Base-by-base conservation (phyloP, 139 green algal species). In the Ostreobium quekettii region DNA sequence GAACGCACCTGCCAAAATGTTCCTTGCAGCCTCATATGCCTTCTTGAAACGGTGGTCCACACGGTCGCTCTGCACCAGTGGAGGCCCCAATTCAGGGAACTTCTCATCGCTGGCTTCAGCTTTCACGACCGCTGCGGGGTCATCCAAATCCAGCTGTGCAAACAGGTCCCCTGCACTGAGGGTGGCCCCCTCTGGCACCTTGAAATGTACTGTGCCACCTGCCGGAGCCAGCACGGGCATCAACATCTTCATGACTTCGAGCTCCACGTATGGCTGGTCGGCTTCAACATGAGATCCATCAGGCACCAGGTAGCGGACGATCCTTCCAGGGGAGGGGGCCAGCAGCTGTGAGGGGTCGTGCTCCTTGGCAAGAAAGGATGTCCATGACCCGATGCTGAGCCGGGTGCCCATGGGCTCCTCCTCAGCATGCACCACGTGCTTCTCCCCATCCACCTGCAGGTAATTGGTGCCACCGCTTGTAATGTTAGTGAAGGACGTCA, bases 191-290 rank as follows among this genome's bases (percentile, higher is more conserved):
- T 97, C 91, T 1, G 86, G 76, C 53, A 91, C 67, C 39, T 81
- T 33, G 48, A 87, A 93, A 71, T 56, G 67, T n/a, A 95, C 73
- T 5, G 65, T 66, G 39, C 91, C 91, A 2, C 81, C 53, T 5
- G 88, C 88, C 37, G 89, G 86, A 1, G 81, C 73, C 35, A 91
- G 68, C 64, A 95, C 73, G 35, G 81, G 82, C 90, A 95, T 95
- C 70, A 96, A 71, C 84, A 95, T 97, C 81, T 97, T 96, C 91
- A 97, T 96, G 1, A 95, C 90, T 74, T 91, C 80, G 7, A 85
- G 47, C 73, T 95, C 89, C 7, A 86, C 89, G 66, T 91, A 97
- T 1, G 88, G 71, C 60, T 85, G 65, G 71, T 90, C 84, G 4
- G 74, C 48, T 8, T 73, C 66, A 19, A 96, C 79, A 48, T 86